Evolutionary conservation across 169 alveolate genomes (phyloP).

Genomic region (Fabrea salina): DNA sequence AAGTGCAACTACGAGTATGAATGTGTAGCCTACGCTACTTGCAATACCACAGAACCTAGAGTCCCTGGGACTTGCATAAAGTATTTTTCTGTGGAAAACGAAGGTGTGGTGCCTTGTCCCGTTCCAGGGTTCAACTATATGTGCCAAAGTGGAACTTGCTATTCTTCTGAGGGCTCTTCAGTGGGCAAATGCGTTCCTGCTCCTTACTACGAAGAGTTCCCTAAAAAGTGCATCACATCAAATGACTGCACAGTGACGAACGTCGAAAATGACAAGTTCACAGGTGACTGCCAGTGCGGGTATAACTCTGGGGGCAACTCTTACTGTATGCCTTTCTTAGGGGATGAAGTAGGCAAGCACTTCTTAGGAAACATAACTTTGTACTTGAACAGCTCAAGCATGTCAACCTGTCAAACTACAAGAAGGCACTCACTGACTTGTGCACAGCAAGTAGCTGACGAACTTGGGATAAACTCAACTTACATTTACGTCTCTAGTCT

Average conservation of each 20-base stretch:
- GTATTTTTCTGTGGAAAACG: not conserved
- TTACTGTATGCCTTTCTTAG: slow-evolving; percentile 24
- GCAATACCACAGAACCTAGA: not conserved
- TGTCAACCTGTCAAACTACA: no score
- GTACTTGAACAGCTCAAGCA: no score
- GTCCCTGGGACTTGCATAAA: not conserved
- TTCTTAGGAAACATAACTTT: no score
- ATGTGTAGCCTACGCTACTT: not conserved
- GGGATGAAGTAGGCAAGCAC: no score
- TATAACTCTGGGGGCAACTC: not conserved
- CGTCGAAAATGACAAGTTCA: not conserved
- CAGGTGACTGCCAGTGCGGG: slow-evolving; percentile 15
- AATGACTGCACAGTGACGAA: not conserved
- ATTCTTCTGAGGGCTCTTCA: not conserved
- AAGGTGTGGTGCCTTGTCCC: slow-evolving; percentile 11
- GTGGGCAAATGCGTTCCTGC: not conserved
- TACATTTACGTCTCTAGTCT: no score
- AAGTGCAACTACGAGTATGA: slow-evolving; percentile 5
- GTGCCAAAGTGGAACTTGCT: slow-evolving; percentile 26
- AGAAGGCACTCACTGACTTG: no score
- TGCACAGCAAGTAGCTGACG: no score
- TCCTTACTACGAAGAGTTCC: not conserved
- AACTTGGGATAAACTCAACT: no score
- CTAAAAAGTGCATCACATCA: not conserved
- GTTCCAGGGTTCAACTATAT: not conserved